Conservation (phyloP, 441 rosid species). For the Mallotus japonicus region DNA sequence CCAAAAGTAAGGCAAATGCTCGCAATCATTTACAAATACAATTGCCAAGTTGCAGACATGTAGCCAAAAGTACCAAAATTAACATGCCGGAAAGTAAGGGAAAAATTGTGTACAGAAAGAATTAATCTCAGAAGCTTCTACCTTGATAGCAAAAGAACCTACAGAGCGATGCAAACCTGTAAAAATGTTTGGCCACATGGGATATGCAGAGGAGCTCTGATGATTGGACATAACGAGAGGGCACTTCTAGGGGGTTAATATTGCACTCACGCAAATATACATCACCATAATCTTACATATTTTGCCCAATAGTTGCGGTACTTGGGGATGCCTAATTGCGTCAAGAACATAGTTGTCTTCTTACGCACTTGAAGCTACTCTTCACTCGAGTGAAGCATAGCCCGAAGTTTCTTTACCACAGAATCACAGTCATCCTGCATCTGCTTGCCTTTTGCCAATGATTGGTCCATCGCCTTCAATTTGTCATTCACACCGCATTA, state of each 20-base stretch:
- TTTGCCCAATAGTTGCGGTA: conserved; percentile 45
- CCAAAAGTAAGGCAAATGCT: not conserved
- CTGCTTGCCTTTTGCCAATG: conserved; percentile 76
- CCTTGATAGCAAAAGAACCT: conserved; percentile 41
- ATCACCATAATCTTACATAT: too few species aligned
- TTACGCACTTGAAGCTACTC: conserved; percentile 91
- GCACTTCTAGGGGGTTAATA: too few species aligned
- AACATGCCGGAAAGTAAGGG: conserved; percentile 2
- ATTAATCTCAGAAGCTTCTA: conserved; percentile 28
- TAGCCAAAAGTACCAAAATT: conserved; percentile 10
- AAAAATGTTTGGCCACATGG: conserved; percentile 22
- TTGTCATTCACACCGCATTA: conserved; percentile 54
- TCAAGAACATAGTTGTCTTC: conserved; percentile 84
- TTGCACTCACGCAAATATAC: too few species aligned
- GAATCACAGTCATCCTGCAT: conserved; percentile 83
- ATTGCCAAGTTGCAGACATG: conserved; percentile 26
- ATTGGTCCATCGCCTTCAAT: conserved; percentile 79
- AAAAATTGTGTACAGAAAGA: conserved; percentile 38
- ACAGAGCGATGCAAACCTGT: conserved; percentile 34
- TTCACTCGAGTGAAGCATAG: conserved; percentile 89
- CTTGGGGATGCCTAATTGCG: too few species aligned
- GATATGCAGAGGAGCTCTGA: conserved; percentile 69
- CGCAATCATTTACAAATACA: conserved; percentile 39
- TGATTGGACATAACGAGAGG: too few species aligned
- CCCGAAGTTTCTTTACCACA: conserved; percentile 84